A percentile compares a stretch with the other conserved stretches of the same genome.
Conservation (phyloP, 345 rosid species). For the Xanthoceras sorbifolium region DNA sequence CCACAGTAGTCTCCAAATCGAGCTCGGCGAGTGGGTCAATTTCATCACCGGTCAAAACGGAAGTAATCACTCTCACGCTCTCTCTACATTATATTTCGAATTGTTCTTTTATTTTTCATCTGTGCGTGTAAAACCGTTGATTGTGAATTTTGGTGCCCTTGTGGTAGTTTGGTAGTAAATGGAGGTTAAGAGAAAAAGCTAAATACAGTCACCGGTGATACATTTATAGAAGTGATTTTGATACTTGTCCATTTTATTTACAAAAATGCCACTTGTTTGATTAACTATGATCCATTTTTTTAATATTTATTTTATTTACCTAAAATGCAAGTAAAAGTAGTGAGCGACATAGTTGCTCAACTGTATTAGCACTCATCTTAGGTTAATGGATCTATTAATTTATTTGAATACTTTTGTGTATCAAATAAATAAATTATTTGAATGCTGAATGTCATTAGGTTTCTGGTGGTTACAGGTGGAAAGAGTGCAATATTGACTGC, state of each 20-base stretch:
- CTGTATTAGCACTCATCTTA: not conserved
- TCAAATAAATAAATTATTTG: not conserved
- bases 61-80: conserved; percentile 41
- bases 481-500: conserved; percentile 95
- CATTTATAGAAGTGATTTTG: too few relatives aligned
- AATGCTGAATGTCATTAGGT: not conserved
- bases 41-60: conserved; percentile 97
- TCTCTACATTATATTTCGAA: not conserved
- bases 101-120: too few relatives aligned
- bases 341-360: not conserved
- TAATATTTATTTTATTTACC: not conserved
- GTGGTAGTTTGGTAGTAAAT: not conserved
- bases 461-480: conserved; percentile 56
- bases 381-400: not conserved
- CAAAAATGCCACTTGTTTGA: not conserved
- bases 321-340: not conserved
- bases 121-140: not conserved
- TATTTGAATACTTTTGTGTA: not conserved
- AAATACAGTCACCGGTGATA: too few relatives aligned
- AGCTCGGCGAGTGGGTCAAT: conserved; percentile 85
- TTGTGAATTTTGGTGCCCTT: not conserved
- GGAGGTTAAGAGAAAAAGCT: not conserved
- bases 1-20: conserved; percentile 76
- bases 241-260: too few relatives aligned
- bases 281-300: not conserved